Percentiles rank a stretch among this genome's conserved stretches.
These are phyloP conservation scores for Colletotrichum tanaceti DNA, from an alignment of 2,329 filamentous ascomycete species.

Conservation along the genomic window DNA sequence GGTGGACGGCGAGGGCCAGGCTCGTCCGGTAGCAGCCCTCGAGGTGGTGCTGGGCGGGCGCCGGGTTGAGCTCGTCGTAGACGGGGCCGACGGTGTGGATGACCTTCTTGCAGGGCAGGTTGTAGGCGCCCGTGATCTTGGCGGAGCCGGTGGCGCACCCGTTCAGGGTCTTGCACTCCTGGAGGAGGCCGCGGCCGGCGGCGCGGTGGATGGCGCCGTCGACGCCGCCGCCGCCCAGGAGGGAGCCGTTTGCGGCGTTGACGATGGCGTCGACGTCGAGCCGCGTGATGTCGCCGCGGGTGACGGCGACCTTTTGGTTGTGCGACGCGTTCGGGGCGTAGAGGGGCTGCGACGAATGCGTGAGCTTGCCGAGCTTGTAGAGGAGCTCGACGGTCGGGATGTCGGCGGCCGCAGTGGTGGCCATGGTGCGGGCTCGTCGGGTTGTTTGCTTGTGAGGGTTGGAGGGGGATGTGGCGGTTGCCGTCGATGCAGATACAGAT, in stretches of 20 bases:
- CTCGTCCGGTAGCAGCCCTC: slow-evolving; percentile 75
- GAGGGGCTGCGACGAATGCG: slow-evolving; percentile 43
- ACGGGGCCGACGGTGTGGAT: slow-evolving; percentile 94
- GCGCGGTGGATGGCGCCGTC: slow-evolving; percentile 88
- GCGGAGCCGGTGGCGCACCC: slow-evolving; percentile 83
- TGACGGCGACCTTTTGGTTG: slow-evolving; percentile 78
- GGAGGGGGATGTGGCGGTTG: neutral
- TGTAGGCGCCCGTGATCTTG: slow-evolving; percentile 84
- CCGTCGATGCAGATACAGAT: too few species aligned
- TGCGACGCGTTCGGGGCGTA: slow-evolving; percentile 55
- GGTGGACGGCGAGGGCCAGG: slow-evolving; percentile 76
- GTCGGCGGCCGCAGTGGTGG: slow-evolving; percentile 59
- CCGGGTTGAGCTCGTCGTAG: slow-evolving; percentile 62
- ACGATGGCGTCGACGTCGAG: slow-evolving; percentile 86
- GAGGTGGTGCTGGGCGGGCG: slow-evolving; percentile 62
- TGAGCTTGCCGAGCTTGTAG: slow-evolving; percentile 69
- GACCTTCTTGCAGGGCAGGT: slow-evolving; percentile 79
- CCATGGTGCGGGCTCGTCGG: slow-evolving; percentile 47
- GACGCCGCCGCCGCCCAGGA: slow-evolving; percentile 91
- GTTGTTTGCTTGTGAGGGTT: neutral
- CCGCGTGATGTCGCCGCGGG: slow-evolving; percentile 83
- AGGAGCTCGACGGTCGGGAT: slow-evolving; percentile 74
- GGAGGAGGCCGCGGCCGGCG: slow-evolving; percentile 75
- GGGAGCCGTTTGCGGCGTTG: slow-evolving; percentile 85
- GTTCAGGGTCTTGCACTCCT: slow-evolving; percentile 77